Base-by-base conservation (phyloP, 176 grass and related monocot genomes). In the Musa schizocarpa region DNA sequence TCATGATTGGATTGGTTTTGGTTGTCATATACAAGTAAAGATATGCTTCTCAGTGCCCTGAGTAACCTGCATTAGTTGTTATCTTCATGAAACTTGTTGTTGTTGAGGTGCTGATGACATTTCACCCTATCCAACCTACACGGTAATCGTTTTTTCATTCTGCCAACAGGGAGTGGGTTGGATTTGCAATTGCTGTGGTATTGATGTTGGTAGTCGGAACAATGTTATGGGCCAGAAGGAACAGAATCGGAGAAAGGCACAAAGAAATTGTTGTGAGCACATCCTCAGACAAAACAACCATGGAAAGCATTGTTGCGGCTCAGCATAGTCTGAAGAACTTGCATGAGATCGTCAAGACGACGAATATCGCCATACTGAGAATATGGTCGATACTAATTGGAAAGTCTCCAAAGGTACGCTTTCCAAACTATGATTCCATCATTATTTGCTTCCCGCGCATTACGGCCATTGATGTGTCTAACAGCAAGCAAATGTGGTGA, bases 1-100 rank as follows among this genome's bases (percentile, higher is more conserved):
- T 63, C 57, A 23, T 81, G 57, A 86, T 90, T 24, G 50, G 11
- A 64, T 53, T 79, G 71, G 72, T 68, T 26, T 54, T 96, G 52
- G n/a, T 90, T 22, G 85, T 76, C 71, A 90, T 96, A 92, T 96
- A 96, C 85, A 90, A 77, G 93, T 96, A 84, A 83, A 73, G n/a
- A 65, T 19, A 50, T 13, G 43, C 9, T 20, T 65, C n/a, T 65
- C 2, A 26, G 23, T 26, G 20, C 62, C 11, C 20, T 22, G 23
- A 13, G 10, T 65, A 23, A 9, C 23, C 62, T 10, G 23, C 1
- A 3, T 65, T 11, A 6, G 34, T 26, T 63, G 9, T 23, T 63
- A 8, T 19, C 19, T 62, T 20, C 20, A 24, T 11, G 23, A 10
- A 23, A 24, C 10, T 65, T 65, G 22, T 17, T 8, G 22, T 26